Evolutionary conservation across 257 asterid genomes (phyloP).

Genomic region (Rehmannia glutinosa): DNA sequence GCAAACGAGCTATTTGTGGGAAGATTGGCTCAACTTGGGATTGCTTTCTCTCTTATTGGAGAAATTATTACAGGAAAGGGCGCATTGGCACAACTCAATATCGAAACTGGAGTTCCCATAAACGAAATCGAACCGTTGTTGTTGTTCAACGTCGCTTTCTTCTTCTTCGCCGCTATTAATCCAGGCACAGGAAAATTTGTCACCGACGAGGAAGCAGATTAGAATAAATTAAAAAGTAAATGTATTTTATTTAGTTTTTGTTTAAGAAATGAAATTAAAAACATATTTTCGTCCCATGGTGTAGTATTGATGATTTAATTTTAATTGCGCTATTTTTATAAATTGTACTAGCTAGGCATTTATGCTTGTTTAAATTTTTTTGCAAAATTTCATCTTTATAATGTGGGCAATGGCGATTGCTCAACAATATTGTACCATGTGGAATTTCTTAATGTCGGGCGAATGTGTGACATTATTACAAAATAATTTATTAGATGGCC

Average conservation of each 20-base stretch:
- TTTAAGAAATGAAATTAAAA: background rate
- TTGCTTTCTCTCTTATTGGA: slow-evolving; percentile 88
- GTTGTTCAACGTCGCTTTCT: slow-evolving; percentile 75
- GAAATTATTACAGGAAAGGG: slow-evolving; percentile 93
- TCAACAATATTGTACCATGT: no score
- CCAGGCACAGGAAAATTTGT: slow-evolving; percentile 88
- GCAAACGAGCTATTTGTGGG: slow-evolving; percentile 93
- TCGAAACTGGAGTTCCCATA: slow-evolving; percentile 91
- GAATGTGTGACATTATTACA: no score
- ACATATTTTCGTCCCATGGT: no score
- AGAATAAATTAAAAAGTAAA: background rate
- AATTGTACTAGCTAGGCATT: no score
- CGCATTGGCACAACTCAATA: slow-evolving; percentile 85
- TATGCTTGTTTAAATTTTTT: no score
- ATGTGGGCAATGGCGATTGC: no score
- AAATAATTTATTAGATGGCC: no score
- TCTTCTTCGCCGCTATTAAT: slow-evolving; percentile 91
- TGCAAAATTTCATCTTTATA: no score
- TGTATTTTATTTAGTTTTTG: background rate
- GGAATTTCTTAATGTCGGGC: no score
- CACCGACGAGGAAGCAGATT: slow-evolving; percentile 75
- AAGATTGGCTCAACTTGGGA: slow-evolving; percentile 88
- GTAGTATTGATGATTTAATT: no score
- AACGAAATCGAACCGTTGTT: slow-evolving; percentile 80
- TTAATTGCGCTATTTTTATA: no score